A percentile compares a stretch with the other conserved stretches of the same genome.
phyloP scores from a whole-genome alignment of 2,329 filamentous ascomycete genomes.

The Pseudogymnoascus sp. region DNA sequence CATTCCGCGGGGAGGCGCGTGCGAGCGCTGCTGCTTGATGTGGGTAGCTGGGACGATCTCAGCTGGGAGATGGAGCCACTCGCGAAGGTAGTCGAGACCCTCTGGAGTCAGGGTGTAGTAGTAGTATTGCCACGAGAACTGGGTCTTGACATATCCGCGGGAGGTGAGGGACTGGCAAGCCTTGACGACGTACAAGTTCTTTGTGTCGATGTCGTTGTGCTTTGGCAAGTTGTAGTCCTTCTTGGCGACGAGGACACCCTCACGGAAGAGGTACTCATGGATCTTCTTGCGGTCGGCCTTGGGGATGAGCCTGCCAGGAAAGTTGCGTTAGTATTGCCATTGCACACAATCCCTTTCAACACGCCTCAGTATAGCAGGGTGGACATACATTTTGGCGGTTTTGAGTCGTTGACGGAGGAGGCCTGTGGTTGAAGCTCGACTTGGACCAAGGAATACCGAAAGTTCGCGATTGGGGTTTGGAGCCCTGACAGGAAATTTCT shows the following conservation, averaged over 20 bases:
- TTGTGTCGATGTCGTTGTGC: slow-evolving; percentile 97
- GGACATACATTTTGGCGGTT: slow-evolving; percentile 38
- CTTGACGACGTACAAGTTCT: slow-evolving; percentile 99
- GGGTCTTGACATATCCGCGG: slow-evolving; percentile 98
- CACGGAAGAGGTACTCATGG: slow-evolving; percentile 98
- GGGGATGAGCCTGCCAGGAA: slow-evolving; percentile 77
- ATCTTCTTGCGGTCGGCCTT: slow-evolving; percentile 99
- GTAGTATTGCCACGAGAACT: slow-evolving; percentile 99
- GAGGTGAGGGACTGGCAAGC: slow-evolving; percentile 96
- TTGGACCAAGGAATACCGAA: slow-evolving; percentile 6
- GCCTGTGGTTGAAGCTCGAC: slow-evolving; percentile 1
- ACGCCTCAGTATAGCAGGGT: slow-evolving; percentile 2
- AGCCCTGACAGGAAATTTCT: neutral
- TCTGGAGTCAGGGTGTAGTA: slow-evolving; percentile 99
- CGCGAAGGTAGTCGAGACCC: slow-evolving; percentile 99
- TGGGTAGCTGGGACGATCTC: slow-evolving; percentile 99
- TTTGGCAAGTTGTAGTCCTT: slow-evolving; percentile 99
- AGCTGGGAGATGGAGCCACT: slow-evolving; percentile 99
- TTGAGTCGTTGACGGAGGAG: slow-evolving; percentile 8
- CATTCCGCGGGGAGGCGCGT: slow-evolving; percentile 98
- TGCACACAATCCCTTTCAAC: neutral
- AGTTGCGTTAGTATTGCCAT: slow-evolving; percentile 8
- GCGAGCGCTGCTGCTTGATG: slow-evolving; percentile 99
- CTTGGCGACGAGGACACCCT: slow-evolving; percentile 89
- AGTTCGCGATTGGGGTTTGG: slow-evolving; percentile 11